Conservation (phyloP, 208 protist genomes). For the Phytomonas sp. region DNA sequence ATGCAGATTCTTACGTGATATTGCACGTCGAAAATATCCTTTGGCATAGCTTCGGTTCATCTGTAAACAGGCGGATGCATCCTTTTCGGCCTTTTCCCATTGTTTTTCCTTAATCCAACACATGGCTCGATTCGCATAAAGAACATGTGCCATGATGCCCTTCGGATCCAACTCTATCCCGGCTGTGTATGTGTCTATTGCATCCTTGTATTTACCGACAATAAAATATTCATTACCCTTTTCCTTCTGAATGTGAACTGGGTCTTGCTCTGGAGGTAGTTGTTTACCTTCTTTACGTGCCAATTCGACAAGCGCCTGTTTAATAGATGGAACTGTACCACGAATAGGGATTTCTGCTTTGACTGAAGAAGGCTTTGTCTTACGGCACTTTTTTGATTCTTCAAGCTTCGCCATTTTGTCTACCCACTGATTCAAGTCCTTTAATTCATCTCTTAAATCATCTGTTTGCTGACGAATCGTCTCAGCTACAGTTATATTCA, state of each 20-base stretch:
- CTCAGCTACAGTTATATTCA: conserved; percentile 34
- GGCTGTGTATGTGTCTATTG: conserved; percentile 66
- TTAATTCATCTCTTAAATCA: conserved; percentile 81
- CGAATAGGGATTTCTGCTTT: conserved; percentile 39
- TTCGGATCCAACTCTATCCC: conserved; percentile 83
- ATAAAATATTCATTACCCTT: conserved; percentile 82
- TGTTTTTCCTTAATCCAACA: conserved; percentile 69
- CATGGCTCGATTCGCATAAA: conserved; percentile 84
- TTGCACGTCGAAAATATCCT: conserved; percentile 78
- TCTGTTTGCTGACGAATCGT: conserved; percentile 78
- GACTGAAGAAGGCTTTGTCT: conserved; percentile 13
- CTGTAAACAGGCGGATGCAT: conserved; percentile 68
- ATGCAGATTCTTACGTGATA: conserved; percentile 74
- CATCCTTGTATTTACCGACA: conserved; percentile 54
- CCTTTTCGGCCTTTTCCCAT: conserved; percentile 74
- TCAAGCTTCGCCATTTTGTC: conserved; percentile 39
- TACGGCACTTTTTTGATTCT: conserved; percentile 30
- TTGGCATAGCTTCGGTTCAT: conserved; percentile 81
- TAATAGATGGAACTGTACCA: conserved; percentile 82
- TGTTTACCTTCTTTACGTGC: conserved; percentile 19
- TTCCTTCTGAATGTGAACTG: conserved; percentile 62
- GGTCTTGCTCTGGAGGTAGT: conserved; percentile 24
- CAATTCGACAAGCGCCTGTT: conserved; percentile 44
- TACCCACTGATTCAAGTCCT: conserved; percentile 76
- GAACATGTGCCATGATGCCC: conserved; percentile 47